phyloP scores from a whole-genome alignment of 2,329 filamentous ascomycete species.

The Daldinia eschscholtzii region DNA sequence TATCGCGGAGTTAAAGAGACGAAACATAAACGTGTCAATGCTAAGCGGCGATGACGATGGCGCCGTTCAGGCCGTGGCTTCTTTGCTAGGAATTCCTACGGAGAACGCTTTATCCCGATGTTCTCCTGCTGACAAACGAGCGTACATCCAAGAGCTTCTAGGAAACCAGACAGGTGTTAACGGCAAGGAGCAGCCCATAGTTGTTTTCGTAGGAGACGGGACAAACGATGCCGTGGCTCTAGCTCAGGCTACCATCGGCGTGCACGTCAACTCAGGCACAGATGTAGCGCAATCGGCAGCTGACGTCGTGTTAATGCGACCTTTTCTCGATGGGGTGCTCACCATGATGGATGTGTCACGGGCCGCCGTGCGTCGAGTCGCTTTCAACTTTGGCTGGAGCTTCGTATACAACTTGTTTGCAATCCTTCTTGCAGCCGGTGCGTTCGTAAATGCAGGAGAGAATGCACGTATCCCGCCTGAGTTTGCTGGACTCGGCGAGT shows the following conservation, averaged over 20 bases:
- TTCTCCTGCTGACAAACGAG: slow-evolving; percentile 61
- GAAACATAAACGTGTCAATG: slow-evolving; percentile 60
- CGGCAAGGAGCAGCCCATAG: slow-evolving; percentile 51
- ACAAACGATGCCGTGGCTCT: slow-evolving; percentile 83
- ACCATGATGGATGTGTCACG: slow-evolving; percentile 67
- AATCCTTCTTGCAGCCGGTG: slow-evolving; percentile 74
- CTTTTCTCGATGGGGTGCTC: slow-evolving; percentile 67
- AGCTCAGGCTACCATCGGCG: slow-evolving; percentile 76
- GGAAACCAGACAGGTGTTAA: slow-evolving; percentile 1
- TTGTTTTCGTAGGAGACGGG: slow-evolving; percentile 82
- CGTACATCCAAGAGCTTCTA: slow-evolving; percentile 59
- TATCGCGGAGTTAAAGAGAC: slow-evolving; percentile 54
- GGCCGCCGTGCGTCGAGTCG: slow-evolving; percentile 62
- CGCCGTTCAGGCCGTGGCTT: slow-evolving; percentile 60
- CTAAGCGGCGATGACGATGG: slow-evolving; percentile 67
- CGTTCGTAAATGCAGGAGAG: slow-evolving; percentile 65
- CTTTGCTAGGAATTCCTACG: slow-evolving; percentile 56
- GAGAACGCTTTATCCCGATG: slow-evolving; percentile 58
- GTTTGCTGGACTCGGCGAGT: slow-evolving; percentile 71
- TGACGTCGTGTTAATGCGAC: slow-evolving; percentile 75
- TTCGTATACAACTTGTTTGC: slow-evolving; percentile 78
- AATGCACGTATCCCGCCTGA: slow-evolving; percentile 60
- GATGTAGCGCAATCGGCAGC: slow-evolving; percentile 77
- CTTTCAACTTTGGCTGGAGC: slow-evolving; percentile 78
- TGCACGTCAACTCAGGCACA: slow-evolving; percentile 72